Evolutionary conservation across 2,329 filamentous ascomycete species (phyloP), one percentile per base, ranked within the genome.

Genomic region (Diplodia mutila): DNA sequence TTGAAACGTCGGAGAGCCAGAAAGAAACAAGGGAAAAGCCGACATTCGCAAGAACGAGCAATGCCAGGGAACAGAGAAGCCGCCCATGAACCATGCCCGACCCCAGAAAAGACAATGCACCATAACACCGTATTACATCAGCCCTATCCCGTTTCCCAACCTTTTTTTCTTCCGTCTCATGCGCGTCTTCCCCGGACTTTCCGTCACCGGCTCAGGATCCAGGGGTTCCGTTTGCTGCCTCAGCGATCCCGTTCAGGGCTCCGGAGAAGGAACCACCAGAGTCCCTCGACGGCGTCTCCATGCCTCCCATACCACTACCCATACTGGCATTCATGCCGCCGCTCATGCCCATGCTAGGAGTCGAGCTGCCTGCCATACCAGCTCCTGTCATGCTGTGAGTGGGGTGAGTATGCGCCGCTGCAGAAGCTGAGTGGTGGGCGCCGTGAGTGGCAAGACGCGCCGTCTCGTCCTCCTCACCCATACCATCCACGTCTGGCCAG

Each of bases 401-500:
- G 4, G 61, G 52, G 42, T 68, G 67, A 1, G 61, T 61, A 23
- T 66, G 61, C 42, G 64, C 64, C 23, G 64, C 64, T 7, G 51
- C 64, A 9, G 53, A 59, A 14, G 64, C 64, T 21, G 61, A 66
- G 53, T 66, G 61, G n/a, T 61, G 67, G 6, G 51, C 39, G 6
- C 55, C 65, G n/a, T 53, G 52, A 12, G 52, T 52, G 25, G 59
- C 59, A n/a, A 61, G 46, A 14, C 55, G 48, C 39, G 63, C 68
- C 34, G 14, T 74, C 51, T 81, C 80, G 52, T 80, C 76, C 61
- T 80, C 79, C 69, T 84, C 80, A 23, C 82, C 82, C 80, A 83
- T 83, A 65, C 81, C 81, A 61, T 83, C 78, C 51, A 84, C 81
- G 51, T 82, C 79, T 0, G 82, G 82, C 82, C 82, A 84, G 70